phyloP scores from a whole-genome alignment of 2,329 filamentous ascomycete genomes.

The Emmonsiellopsis sp. region DNA sequence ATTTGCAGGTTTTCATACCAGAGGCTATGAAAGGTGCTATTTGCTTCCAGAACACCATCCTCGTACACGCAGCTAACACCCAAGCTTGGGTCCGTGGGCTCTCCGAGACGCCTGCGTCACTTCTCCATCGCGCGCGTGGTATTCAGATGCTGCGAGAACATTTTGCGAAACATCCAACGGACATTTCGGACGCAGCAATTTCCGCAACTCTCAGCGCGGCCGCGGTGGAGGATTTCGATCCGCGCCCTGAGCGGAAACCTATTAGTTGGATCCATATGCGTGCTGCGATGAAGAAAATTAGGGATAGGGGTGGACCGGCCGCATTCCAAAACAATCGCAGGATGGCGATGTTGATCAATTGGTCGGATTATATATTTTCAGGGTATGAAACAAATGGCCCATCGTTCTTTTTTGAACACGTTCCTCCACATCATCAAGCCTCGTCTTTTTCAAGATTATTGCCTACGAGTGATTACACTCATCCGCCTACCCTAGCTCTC shows the following conservation, averaged over 20 bases:
- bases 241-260: constrained; percentile 27
- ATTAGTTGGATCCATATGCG: constrained; percentile 34
- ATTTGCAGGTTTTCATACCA: constrained; percentile 29
- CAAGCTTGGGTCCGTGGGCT: constrained; percentile 29
- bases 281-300: constrained; percentile 30
- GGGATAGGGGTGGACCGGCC: constrained; percentile 26
- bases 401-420: constrained; percentile 28
- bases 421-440: neutral
- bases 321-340: constrained; percentile 27
- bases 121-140: constrained; percentile 25
- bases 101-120: constrained; percentile 21
- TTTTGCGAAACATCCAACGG: constrained; percentile 21
- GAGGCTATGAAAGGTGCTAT: constrained; percentile 32
- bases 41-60: constrained; percentile 30
- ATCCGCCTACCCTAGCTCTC: neutral
- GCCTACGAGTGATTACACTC: constrained; percentile 7
- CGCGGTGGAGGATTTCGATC: constrained; percentile 32
- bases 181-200: constrained; percentile 30
- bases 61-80: constrained; percentile 31
- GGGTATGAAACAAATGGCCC: constrained; percentile 28
- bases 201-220: constrained; percentile 32
- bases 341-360: constrained; percentile 33
- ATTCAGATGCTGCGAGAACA: constrained; percentile 27
- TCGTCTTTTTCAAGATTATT: neutral
- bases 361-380: constrained; percentile 34